phyloP scores from a whole-genome alignment of 2,329 filamentous ascomycete species.

The Fusarium sp. region DNA sequence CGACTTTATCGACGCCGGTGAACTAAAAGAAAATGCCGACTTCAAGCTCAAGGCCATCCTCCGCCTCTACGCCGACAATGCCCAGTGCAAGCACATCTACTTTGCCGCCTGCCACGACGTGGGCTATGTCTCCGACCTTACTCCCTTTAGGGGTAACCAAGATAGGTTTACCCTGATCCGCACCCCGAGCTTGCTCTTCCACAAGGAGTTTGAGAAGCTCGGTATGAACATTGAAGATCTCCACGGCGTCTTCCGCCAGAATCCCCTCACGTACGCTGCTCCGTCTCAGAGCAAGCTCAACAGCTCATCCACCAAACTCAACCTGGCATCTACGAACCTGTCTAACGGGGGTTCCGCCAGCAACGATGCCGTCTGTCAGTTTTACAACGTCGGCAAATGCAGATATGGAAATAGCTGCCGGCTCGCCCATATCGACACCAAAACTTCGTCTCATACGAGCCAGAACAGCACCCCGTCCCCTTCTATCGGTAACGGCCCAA shows the following conservation, averaged over 20 bases:
- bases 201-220: constrained; percentile 64
- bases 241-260: constrained; percentile 63
- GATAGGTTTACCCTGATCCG: constrained; percentile 68
- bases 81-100: constrained; percentile 73
- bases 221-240: constrained; percentile 64
- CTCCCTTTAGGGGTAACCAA: constrained; percentile 60
- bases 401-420: constrained; percentile 39
- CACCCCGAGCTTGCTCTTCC: constrained; percentile 58
- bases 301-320: background rate
- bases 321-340: constrained; percentile 1
- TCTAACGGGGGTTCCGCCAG: background rate
- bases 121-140: constrained; percentile 64
- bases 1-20: constrained; percentile 72
- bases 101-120: constrained; percentile 72
- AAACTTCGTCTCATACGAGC: constrained; percentile 7
- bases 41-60: constrained; percentile 67
- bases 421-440: constrained; percentile 24
- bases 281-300: constrained; percentile 4
- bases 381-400: constrained; percentile 39
- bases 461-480: constrained; percentile 25
- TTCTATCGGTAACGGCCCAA: constrained; percentile 10
- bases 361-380: constrained; percentile 30
- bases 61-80: constrained; percentile 66
- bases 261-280: constrained; percentile 43
- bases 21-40: constrained; percentile 69